Conservation (phyloP, 495 filamentous ascomycete genomes). For the Penicillium arizonense region DNA sequence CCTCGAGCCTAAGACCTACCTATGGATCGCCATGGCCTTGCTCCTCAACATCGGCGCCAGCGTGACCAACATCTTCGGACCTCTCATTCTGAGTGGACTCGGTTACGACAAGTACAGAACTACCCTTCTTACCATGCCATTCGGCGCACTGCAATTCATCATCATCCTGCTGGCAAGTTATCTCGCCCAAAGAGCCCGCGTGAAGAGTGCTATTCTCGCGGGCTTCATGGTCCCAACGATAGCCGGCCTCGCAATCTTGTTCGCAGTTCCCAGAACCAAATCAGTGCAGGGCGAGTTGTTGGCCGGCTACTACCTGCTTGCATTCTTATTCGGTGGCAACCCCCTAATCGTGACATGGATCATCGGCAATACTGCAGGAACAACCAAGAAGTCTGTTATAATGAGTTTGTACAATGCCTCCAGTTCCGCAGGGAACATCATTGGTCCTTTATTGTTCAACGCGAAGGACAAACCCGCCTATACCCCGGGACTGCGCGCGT, state of each 20-base stretch:
- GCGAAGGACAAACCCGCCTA: conserved; percentile 47
- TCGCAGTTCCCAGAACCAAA: conserved; percentile 45
- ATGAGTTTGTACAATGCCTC: conserved; percentile 51
- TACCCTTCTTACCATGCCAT: conserved; percentile 50
- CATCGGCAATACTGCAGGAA: conserved; percentile 48
- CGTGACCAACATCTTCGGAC: conserved; percentile 59
- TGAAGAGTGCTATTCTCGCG: conserved; percentile 51
- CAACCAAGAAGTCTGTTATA: conserved; percentile 52
- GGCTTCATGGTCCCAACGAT: conserved; percentile 54
- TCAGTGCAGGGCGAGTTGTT: conserved; percentile 44
- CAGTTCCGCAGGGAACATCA: conserved; percentile 44
- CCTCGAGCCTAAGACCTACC: conserved; percentile 48
- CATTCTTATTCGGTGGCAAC: conserved; percentile 56
- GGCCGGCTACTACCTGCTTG: conserved; percentile 60
- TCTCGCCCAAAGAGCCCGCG: conserved; percentile 45
- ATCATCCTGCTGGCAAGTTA: conserved; percentile 43
- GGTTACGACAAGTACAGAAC: conserved; percentile 57
- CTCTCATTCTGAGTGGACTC: conserved; percentile 59
- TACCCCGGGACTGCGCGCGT: conserved; percentile 51
- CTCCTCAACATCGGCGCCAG: conserved; percentile 61
- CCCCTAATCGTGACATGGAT: conserved; percentile 52
- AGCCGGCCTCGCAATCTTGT: conserved; percentile 54
- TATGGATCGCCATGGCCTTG: conserved; percentile 52
- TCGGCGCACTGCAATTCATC: conserved; percentile 45
- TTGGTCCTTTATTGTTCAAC: conserved; percentile 47